These are phyloP conservation scores for Ceratocystis cubensis DNA, from an alignment of 2,329 filamentous ascomycete genomes.

Conservation along the genomic window DNA sequence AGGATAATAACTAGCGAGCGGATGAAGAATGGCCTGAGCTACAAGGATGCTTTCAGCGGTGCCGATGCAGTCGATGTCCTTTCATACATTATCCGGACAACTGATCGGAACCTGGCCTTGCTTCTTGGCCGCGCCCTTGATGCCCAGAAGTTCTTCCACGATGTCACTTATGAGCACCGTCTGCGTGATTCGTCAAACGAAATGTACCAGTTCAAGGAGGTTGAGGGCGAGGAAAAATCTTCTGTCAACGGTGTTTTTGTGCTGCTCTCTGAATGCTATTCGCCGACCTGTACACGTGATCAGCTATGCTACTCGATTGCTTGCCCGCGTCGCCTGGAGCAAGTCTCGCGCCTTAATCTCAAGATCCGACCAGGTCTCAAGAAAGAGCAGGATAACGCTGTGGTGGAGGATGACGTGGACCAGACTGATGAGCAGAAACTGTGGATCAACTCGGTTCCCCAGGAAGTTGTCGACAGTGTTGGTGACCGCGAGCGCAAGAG, in stretches of 20 bases:
- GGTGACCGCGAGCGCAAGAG: conserved; percentile 90
- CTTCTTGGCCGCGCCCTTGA: conserved; percentile 84
- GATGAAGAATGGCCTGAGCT: conserved; percentile 91
- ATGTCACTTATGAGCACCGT: conserved; percentile 95
- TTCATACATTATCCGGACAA: conserved; percentile 93
- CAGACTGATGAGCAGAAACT: conserved; percentile 93
- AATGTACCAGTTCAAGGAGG: conserved; percentile 75
- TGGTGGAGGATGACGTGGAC: conserved; percentile 67
- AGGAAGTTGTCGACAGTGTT: conserved; percentile 83
- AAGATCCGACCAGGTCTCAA: conserved; percentile 84
- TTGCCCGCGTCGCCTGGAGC: conserved; percentile 82
- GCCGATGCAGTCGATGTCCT: conserved; percentile 92
- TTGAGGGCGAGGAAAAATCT: conserved; percentile 58
- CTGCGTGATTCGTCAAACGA: conserved; percentile 87
- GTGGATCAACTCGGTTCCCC: conserved; percentile 97
- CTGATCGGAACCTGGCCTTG: conserved; percentile 84
- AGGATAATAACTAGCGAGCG: conserved; percentile 76
- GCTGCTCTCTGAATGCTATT: conserved; percentile 91
- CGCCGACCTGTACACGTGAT: conserved; percentile 89
- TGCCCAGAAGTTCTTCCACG: conserved; percentile 97
- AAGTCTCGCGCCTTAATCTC: conserved; percentile 85
- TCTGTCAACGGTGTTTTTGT: conserved; percentile 92
- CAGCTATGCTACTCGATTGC: conserved; percentile 96
- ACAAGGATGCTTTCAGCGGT: conserved; percentile 94
- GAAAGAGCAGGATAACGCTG: conserved; percentile 41